phyloP scores from a whole-genome alignment of 23 red algal genomes.

The Pyropia haitanensis region DNA sequence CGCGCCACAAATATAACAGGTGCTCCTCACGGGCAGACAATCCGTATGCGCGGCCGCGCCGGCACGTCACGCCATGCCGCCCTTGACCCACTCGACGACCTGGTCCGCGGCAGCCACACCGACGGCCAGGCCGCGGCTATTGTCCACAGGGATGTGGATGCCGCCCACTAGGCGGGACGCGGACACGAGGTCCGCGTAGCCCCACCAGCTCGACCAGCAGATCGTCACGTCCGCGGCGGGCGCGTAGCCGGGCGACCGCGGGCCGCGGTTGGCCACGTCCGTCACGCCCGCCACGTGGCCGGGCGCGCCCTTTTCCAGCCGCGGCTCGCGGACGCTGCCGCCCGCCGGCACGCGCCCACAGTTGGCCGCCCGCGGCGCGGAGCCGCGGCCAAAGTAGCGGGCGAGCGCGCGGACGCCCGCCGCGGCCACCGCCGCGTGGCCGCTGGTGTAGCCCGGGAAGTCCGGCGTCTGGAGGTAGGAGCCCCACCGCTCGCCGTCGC shows the following conservation, averaged over 20 bases:
- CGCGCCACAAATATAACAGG: too few species aligned
- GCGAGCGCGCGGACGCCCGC: slow-evolving; percentile 16
- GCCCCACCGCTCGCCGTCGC: slow-evolving; percentile 7
- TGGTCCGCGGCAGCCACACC: slow-evolving; percentile 5
- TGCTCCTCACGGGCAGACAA: too few species aligned
- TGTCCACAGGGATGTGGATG: slow-evolving; percentile 28
- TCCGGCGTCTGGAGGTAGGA: slow-evolving; percentile 28
- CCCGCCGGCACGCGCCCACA: slow-evolving; percentile 12
- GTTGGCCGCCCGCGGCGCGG: slow-evolving; percentile 7
- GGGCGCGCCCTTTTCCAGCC: slow-evolving; percentile 5
- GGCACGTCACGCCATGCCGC: background rate
- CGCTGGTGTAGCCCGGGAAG: slow-evolving; percentile 22
- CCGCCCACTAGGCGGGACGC: slow-evolving; percentile 20
- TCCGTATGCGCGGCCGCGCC: too few species aligned
- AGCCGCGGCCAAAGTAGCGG: slow-evolving; percentile 17
- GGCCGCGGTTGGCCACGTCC: slow-evolving; percentile 24
- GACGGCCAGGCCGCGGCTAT: slow-evolving; percentile 6
- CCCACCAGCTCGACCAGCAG: slow-evolving; percentile 11
- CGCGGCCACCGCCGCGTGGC: slow-evolving; percentile 27
- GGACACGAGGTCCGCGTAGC: slow-evolving; percentile 15
- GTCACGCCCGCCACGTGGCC: slow-evolving; percentile 16
- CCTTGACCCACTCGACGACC: slow-evolving; percentile 4
- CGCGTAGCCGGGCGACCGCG: slow-evolving; percentile 9
- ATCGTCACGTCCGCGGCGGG: slow-evolving; percentile 20
- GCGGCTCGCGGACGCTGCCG: slow-evolving; percentile 13